phyloP scores from a whole-genome alignment of 1,284 basidiomycete genomes.

The Apiotrichum gracile region DNA sequence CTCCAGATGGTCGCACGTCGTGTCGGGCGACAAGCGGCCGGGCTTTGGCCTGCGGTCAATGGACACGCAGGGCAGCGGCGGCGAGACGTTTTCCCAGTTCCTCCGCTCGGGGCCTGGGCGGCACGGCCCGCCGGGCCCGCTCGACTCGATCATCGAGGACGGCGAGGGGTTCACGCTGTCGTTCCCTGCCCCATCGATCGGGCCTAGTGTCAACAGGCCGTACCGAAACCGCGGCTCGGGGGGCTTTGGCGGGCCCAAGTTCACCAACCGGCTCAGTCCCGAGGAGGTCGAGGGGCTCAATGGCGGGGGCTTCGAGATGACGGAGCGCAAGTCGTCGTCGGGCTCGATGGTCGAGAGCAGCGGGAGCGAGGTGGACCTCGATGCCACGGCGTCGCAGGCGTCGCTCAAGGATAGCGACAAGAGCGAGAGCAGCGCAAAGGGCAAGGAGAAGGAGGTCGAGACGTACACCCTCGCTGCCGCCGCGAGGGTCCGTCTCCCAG shows the following conservation, averaged over 20 bases:
- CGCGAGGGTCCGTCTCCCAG: background rate
- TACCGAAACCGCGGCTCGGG: background rate
- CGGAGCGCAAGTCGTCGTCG: no score
- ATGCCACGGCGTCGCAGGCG: no score
- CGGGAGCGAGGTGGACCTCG: no score
- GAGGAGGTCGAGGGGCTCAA: background rate
- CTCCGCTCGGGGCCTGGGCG: background rate
- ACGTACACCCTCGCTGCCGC: background rate
- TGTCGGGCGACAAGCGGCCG: background rate
- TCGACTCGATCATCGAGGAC: background rate
- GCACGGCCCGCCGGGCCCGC: background rate
- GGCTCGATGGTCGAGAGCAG: no score
- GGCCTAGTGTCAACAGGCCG: background rate
- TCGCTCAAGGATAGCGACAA: background rate
- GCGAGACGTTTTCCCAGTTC: background rate
- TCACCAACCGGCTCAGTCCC: background rate
- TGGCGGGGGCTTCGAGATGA: background rate
- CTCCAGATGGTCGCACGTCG: background rate
- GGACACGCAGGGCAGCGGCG: no score
- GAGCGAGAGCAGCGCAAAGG: background rate
- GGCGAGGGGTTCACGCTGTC: background rate
- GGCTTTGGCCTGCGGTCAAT: background rate
- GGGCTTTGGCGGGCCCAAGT: background rate
- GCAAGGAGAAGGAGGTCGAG: background rate
- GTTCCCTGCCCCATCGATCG: background rate